Base-by-base conservation (phyloP, 2,329 filamentous ascomycete genomes). In the Aspergillus sp. region DNA sequence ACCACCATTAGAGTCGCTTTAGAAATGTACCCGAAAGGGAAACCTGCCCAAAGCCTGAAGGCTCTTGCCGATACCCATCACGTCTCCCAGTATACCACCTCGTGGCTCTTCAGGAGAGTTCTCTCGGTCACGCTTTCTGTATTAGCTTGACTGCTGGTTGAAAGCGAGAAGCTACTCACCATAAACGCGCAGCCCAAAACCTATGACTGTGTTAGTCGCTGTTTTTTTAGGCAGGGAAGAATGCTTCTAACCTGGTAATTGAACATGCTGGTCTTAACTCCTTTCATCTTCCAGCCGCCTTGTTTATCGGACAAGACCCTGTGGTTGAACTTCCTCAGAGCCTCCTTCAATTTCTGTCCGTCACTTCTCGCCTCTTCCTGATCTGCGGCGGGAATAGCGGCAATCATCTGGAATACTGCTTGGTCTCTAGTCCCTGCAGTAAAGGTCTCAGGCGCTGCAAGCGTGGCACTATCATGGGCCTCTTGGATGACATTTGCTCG, bases 11-110 rank as follows among this genome's bases (percentile, higher is more conserved):
- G 52, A 43, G 11, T 17, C 13, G 38, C 6, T 53, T 3, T 19
- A 4, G 6, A n/a, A 6, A 52, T 7, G 7, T 17, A 19, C 1
- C 7, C 17, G 3, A 9, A 23, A 22, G 23, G 4, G 5, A n/a
- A 30, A 57, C 38, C 43, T 68, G 76, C 72, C 71, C 46, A 79
- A 69, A 45, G 73, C 70, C 57, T 75, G 73, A 3, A 78, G 69
- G 0, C 76, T 78, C 62, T 80, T 80, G 1, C 78, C 78, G 30
- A 79, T 74, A 0, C 78, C 78, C 78, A 80, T 80, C 9, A 73
- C 71, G 55, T 80, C 78, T 31, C 74, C 77, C 1, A 78, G 68
- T 19, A 80, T 67, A 0, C 78, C 78, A 6, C 78, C 78, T 17
- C 54, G 62, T 1, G 77, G 74, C 25, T 56, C 43, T 7, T 60